Percentiles rank a stretch among this genome's conserved stretches.
Conservation (phyloP, 108 stramenopile genomes). For the Parietichytrium sp. region DNA sequence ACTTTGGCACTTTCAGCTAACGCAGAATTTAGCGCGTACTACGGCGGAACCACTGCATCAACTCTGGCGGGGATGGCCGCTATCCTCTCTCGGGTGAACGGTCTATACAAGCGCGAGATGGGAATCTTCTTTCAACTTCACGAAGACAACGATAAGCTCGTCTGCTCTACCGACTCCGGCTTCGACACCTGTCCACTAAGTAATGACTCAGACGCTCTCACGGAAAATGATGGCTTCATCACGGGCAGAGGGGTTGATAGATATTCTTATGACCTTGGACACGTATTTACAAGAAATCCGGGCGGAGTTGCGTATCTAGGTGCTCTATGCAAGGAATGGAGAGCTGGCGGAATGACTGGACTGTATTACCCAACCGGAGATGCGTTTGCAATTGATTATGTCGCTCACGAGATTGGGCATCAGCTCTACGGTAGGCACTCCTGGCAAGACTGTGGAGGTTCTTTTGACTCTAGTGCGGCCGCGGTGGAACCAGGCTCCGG, state of each 20-base stretch:
- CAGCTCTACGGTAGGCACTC: not conserved
- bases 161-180: not conserved
- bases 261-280: not conserved
- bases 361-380: not conserved
- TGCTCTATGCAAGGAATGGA: not conserved
- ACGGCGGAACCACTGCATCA: not conserved
- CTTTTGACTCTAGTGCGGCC: not conserved
- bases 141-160: not conserved
- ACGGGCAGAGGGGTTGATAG: not conserved
- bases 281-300: not conserved
- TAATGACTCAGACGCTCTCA: constrained; percentile 16
- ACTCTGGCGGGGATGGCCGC: not conserved
- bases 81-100: constrained; percentile 5
- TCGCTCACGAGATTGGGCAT: constrained; percentile 30
- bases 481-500: constrained; percentile 28
- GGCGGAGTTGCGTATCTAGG: not conserved
- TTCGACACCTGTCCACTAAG: not conserved
- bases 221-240: not conserved
- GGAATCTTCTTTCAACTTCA: not conserved
- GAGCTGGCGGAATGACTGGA: constrained; percentile 13
- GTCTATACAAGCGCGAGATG: constrained; percentile 11
- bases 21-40: not conserved
- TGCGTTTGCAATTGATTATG: constrained; percentile 9
- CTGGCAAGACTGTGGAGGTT: not conserved
- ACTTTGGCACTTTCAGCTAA: constrained; percentile 17